phyloP scores from a whole-genome alignment of 805 yeast species.

The Spathaspora girioi region DNA sequence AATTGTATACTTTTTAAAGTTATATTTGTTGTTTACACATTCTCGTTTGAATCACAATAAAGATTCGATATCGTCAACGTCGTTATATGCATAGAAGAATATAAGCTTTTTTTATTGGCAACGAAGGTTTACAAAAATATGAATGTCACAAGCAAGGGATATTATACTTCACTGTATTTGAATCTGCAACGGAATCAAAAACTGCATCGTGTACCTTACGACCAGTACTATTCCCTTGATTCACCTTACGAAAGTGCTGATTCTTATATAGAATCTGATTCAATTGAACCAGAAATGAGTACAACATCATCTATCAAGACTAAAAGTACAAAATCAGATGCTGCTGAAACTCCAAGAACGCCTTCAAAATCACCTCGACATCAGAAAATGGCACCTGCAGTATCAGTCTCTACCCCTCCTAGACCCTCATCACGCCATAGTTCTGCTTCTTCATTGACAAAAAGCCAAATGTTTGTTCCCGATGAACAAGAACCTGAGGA shows the following conservation, averaged over 20 bases:
- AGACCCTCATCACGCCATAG: background rate
- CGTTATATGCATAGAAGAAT: background rate
- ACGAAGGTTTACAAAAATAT: slow-evolving; percentile 11
- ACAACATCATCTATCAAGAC: background rate
- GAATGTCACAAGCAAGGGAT: slow-evolving; percentile 42
- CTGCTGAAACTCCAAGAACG: too few relatives aligned
- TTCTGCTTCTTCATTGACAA: background rate
- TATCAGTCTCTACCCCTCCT: background rate
- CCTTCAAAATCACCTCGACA: background rate
- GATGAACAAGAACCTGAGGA: background rate
- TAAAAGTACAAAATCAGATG: too few relatives aligned
- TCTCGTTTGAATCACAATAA: background rate
- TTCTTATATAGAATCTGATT: background rate
- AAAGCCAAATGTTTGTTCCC: background rate
- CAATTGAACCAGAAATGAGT: background rate
- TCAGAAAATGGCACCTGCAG: background rate
- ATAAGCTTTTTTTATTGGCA: background rate
- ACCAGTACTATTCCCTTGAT: background rate
- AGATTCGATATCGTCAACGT: background rate
- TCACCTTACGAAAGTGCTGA: background rate
- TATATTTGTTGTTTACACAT: background rate
- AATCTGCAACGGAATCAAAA: slow-evolving; percentile 14
- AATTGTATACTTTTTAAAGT: background rate
- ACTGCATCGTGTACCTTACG: background rate
- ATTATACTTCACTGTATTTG: slow-evolving; percentile 34